Evolutionary conservation across 2,329 filamentous ascomycete genomes (phyloP), one percentile per base, ranked within the genome.

Genomic region (Fusarium sp.): DNA sequence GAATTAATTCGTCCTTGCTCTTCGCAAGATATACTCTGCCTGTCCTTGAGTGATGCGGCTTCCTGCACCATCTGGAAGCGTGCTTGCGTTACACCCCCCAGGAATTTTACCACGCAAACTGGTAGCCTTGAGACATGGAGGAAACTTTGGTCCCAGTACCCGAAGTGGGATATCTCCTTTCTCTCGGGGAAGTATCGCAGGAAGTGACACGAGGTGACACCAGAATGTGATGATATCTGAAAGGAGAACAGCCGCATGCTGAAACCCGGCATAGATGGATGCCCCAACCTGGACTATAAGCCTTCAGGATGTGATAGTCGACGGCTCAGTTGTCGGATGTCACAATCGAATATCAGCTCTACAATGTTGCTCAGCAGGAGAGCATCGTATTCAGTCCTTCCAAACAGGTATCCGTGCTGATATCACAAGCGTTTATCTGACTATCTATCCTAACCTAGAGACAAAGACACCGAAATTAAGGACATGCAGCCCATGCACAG

Each of bases 1-100:
- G 63, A 69, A 68, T 57, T 61, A 30, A 46, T 62, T 46, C 25
- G 15, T 42, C 53, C 38, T 46, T 55, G 45, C 50, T 34, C 16
- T 52, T 52, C 62, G 54, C 46, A 69, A 43, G 44, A 52, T 44
- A 51, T 64, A 24, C 34, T n/a, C 32, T 46, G 29, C 27, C 27
- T 24, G 22, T 25, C 24, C 27, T 30, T 30, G 61, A 49, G 50
- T n/a, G 34, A 49, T 38, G 30, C 30, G n/a, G 20, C 30, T 18
- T 63, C 18, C 49, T 52, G 24, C 49, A 18, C 27, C 34, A n/a
- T 56, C 34, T 29, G 16, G 50, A 49, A 52, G 30, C 45, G 59
- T 66, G 47, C 55, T 72, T 72, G 62, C 42, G 58, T 68, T 52
- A 50, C 66, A 56, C 42, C 40, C n/a, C 45, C 45, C 38, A 30